Conservation (phyloP, 2,329 filamentous ascomycete species). For the Didymella keratinophila region DNA sequence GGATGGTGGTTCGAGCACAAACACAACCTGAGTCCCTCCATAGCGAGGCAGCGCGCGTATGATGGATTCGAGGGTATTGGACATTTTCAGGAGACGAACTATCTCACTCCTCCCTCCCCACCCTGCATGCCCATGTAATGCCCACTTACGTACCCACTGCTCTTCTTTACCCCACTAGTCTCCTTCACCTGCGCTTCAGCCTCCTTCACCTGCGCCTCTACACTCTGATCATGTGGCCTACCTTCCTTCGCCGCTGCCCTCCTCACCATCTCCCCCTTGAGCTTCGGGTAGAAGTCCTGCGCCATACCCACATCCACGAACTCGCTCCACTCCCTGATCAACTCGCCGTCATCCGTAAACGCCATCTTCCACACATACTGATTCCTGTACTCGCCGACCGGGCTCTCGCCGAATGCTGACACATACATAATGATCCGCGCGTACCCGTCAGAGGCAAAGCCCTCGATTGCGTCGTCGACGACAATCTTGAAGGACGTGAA, state of each 20-base stretch:
- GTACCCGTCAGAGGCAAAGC: constrained; percentile 20
- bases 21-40: not conserved
- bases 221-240: not conserved
- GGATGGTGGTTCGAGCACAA: not conserved
- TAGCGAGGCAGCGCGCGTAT: not conserved
- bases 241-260: not conserved
- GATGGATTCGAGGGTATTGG: not conserved
- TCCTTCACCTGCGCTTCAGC: not conserved
- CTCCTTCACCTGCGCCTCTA: not conserved
- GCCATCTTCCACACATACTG: constrained; percentile 44
- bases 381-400: constrained; percentile 33
- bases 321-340: constrained; percentile 34
- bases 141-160: not conserved
- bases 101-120: not conserved
- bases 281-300: constrained; percentile 41
- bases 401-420: constrained; percentile 43
- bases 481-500: constrained; percentile 44
- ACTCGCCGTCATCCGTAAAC: constrained; percentile 26
- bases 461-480: constrained; percentile 45
- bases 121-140: not conserved
- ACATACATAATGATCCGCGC: constrained; percentile 44
- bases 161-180: not conserved
- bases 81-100: no score
- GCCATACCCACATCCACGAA: constrained; percentile 42
- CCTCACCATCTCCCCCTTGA: constrained; percentile 30